Percentiles rank a stretch among this genome's conserved stretches.
phyloP scores from a whole-genome alignment of 2,329 filamentous ascomycete genomes.

The Aaosphaeria pasadenensis region DNA sequence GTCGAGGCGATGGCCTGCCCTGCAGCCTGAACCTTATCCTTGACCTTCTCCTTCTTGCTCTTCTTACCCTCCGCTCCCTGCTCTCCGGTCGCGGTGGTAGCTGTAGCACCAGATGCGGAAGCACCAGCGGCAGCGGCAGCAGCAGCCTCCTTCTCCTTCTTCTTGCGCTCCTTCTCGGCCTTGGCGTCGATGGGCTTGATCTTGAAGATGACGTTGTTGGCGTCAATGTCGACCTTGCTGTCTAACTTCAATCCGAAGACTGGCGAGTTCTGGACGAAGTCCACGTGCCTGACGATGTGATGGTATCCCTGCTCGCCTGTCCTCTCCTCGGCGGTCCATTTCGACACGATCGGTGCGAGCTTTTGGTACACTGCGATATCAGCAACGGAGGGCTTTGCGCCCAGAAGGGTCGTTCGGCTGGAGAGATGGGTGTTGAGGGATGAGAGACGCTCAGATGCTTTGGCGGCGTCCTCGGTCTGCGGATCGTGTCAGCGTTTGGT shows the following conservation, averaged over 20 bases:
- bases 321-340: slow-evolving; percentile 80
- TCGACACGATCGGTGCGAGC: slow-evolving; percentile 71
- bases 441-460: slow-evolving; percentile 64
- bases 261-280: slow-evolving; percentile 90
- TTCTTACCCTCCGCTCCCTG: slow-evolving; percentile 40
- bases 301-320: slow-evolving; percentile 87
- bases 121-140: slow-evolving; percentile 46
- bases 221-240: slow-evolving; percentile 76
- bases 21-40: slow-evolving; percentile 55
- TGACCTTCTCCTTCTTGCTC: slow-evolving; percentile 40
- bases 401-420: slow-evolving; percentile 83
- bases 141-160: slow-evolving; percentile 81
- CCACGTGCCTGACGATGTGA: slow-evolving; percentile 85
- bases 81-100: slow-evolving; percentile 33
- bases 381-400: slow-evolving; percentile 82
- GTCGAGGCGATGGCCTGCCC: slow-evolving; percentile 50
- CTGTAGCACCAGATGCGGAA: slow-evolving; percentile 48
- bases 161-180: slow-evolving; percentile 93
- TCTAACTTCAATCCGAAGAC: slow-evolving; percentile 66
- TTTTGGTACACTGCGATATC: slow-evolving; percentile 81
- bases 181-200: slow-evolving; percentile 88
- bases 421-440: slow-evolving; percentile 84
- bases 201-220: slow-evolving; percentile 77
- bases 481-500: background rate
- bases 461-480: slow-evolving; percentile 52